Evolutionary conservation across 2,329 filamentous ascomycete species (phyloP), one percentile per base, ranked within the genome.

Genomic region (Paraphaeosphaeria sporulosa): DNA sequence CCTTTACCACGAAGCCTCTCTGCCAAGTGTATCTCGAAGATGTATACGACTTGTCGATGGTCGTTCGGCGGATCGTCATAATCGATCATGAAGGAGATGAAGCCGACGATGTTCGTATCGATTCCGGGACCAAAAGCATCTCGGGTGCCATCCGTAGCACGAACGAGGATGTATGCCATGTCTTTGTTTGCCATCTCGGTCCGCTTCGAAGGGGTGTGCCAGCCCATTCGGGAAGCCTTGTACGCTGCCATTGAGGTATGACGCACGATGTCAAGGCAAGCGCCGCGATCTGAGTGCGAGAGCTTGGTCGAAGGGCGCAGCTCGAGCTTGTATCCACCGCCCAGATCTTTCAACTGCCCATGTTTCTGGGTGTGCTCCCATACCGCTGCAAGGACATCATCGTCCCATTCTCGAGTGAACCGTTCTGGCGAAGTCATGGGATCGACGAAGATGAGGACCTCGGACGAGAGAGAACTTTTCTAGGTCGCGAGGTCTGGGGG

Each of bases 11-110:
- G 85, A 4, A 90, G 73, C 1, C 80, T 76, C 1, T 82, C 77
- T 40, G 81, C 76, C 3, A 94, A 83, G 71, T 94, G 91, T 38
- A 94, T 87, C 77, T 94, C 91, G 73, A 93, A 94, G 74, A 91
- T 89, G 75, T 93, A 94, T 21, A 93, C 72, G 2, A 93, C 90
- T 0, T 87, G 82, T n/a, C 73, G 73, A n/a, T 71, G 50, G 17
- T 68, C 55, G 46, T 75, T 55, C 2, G 72, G 69, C 1, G 72
- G 65, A 62, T 89, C 86, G 71, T 92, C 90, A 68, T 85, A 85
- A 0, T 88, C 89, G 3, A 88, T 86, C 88, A 91, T 90, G 67
- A 91, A 80, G 4, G 88, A 90, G 1, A 85, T 82, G 68, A 91
- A 78, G 51, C 71, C 76, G 9, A 73, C 23, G 19, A 75, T 65